Evolutionary conservation across 192 early-diverging fungal genomes (phyloP), one percentile per base, ranked within the genome.

Genomic region (Jimgerdemannia flammicorona): DNA sequence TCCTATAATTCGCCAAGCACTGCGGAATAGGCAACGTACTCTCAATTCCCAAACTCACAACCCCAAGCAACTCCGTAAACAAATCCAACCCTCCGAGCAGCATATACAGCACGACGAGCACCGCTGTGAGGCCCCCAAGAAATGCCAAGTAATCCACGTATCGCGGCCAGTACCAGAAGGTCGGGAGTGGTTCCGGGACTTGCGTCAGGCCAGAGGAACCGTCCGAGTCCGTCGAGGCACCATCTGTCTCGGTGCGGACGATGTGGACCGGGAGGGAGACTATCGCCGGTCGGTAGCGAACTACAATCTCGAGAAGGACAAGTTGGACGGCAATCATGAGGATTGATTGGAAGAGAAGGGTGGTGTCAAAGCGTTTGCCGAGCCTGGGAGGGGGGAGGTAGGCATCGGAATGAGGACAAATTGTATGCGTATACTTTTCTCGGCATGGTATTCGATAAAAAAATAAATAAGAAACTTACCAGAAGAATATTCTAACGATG

Each of bases 21-120:
- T 90, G 88, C 10, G 88, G 88, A 11, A 90, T 69, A n/a, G 88
- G 88, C 7, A 90, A 80, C 3, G 88, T 87, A n/a, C 83, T 81
- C 69, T 88, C 88, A 49, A 90, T 87, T 0, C 88, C 84, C 29
- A 90, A 66, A 63, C 81, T 83, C 29, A 81, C n/a, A 18, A 73
- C 70, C 59, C 84, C 84, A 9, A 86, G 67, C 3, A 79, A 49
- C 44, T 84, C 79, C 41, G 81, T 78, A 78, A 82, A 84, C 40
- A 65, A 71, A 39, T 43, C 9, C 44, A 67, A 68, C 3, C 69
- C 19, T 6, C 77, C 73, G 11, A 86, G 70, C 3, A 82, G 59
- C 4, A 84, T 39, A 74, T 72, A 79, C 10, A 82, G 70, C 11
- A 79, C 14, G 3, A 40, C 67, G 9, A 82, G 44, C 4, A 76